phyloP scores from a whole-genome alignment of 176 grass and related monocot genomes.

The Triticum urartu region DNA sequence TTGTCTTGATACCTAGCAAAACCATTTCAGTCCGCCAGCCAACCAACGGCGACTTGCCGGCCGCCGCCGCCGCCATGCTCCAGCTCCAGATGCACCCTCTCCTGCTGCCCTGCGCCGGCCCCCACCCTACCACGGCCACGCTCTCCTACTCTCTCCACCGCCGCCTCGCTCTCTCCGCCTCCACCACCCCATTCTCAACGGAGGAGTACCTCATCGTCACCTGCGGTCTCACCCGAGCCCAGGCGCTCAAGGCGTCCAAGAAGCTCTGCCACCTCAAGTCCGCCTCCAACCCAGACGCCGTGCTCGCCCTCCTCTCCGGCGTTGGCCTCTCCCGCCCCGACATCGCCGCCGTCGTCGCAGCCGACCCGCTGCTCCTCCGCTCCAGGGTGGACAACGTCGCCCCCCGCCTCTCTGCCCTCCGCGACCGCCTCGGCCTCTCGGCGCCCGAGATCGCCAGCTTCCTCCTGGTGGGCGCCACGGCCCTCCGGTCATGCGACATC shows the following conservation, averaged over 20 bases:
- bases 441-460: slow-evolving; percentile 26
- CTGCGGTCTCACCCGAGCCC: slow-evolving; percentile 10
- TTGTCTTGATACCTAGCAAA: background rate
- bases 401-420: slow-evolving; percentile 16
- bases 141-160: background rate
- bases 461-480: background rate
- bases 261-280: slow-evolving; percentile 15
- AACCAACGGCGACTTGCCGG: background rate
- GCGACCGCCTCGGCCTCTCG: slow-evolving; percentile 28
- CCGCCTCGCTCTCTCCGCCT: background rate
- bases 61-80: slow-evolving; percentile 6
- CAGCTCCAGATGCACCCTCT: background rate
- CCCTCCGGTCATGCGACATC: background rate
- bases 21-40: slow-evolving; percentile 1
- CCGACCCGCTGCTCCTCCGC: slow-evolving; percentile 24
- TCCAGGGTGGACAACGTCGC: background rate
- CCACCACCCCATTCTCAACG: background rate
- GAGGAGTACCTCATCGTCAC: slow-evolving; percentile 1
- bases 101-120: background rate
- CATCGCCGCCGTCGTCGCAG: slow-evolving; percentile 15
- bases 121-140: background rate
- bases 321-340: slow-evolving; percentile 11
- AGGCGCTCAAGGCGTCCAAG: slow-evolving; percentile 23
- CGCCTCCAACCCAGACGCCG: slow-evolving; percentile 14
- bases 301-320: slow-evolving; percentile 14